Evolutionary conservation across 2,329 filamentous ascomycete genomes (phyloP), one percentile per base, ranked within the genome.

Genomic region (Didymella exigua): DNA sequence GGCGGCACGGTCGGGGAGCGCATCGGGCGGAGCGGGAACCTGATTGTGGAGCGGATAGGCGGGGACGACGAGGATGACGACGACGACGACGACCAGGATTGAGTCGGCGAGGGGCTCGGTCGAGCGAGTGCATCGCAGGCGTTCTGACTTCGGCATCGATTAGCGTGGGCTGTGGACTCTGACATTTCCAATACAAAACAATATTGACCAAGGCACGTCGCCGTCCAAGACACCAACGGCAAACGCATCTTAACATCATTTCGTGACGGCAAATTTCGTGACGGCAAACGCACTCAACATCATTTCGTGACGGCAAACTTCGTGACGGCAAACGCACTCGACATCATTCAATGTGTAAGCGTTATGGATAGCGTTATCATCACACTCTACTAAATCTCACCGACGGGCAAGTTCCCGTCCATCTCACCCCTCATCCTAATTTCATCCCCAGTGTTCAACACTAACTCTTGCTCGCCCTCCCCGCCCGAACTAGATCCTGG

Each of bases 11-110:
- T 97, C 66, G 82, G 82, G 24, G 84, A 90, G 61, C 84, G 85
- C 63, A 88, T 98, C 70, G 91, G 93, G 3, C 82, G 87, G 63
- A 93, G 91, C 61, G 91, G 89, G 3, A 96, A 96, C 75, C 77
- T 99, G 54, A 90, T 98, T 62, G 93, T 98, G 11, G 95, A 99
- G 77, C 82, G 83, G 53, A 78, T 83, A 21, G 79, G 83, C 4
- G 81, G 86, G 23, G 84, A 84, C 13, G 81, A 82, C 0, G 81
- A 82, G 2, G 80, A 81, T 0, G 79, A 81, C 0, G 80, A 79
- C 5, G 46, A 41, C 5, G 65, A 66, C 0, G 69, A 65, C 1
- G 54, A 57, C 1, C 38, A 30, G 9, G 26, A 49, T 19, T 29
- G 13, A 11, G 27, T 29, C 5, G 27, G 19, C 0, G 26, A 29